These are phyloP conservation scores for Nyssa sinensis DNA, from an alignment of 148 eudicot species.

Conservation along the genomic window DNA sequence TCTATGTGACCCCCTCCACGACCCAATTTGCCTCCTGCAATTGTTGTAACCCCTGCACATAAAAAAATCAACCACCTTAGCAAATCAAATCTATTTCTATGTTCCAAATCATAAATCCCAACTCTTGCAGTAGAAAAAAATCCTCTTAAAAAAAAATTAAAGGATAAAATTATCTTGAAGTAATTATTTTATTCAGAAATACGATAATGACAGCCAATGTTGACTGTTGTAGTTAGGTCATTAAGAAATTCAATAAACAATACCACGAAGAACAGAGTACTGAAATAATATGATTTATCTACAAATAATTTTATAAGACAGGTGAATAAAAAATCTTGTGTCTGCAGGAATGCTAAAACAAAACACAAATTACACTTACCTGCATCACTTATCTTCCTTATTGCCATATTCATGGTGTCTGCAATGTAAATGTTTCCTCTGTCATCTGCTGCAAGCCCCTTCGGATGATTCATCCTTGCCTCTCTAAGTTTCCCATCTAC, in stretches of 20 bases:
- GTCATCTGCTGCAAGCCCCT: slow-evolving; percentile 88
- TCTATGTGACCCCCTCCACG: slow-evolving; percentile 91
- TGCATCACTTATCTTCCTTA: slow-evolving; percentile 90
- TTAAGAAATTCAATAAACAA: neutral
- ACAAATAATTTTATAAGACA: neutral
- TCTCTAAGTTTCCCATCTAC: slow-evolving; percentile 84
- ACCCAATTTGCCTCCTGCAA: slow-evolving; percentile 90
- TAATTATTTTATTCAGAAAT: neutral
- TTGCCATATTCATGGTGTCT: slow-evolving; percentile 84
- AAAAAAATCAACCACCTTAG: slow-evolving; percentile 14
- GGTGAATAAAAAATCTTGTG: neutral
- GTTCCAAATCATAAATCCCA: neutral
- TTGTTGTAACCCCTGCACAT: slow-evolving; percentile 76
- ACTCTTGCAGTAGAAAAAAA: neutral
- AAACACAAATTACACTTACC: slow-evolving; percentile 33
- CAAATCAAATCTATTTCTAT: neutral
- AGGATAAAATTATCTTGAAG: neutral
- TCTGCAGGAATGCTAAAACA: neutral
- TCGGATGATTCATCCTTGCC: slow-evolving; percentile 91
- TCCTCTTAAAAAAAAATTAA: slow-evolving; percentile 8
- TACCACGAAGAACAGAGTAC: neutral
- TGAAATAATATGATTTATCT: neutral
- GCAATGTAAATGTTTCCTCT: slow-evolving; percentile 94
- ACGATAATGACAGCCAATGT: neutral
- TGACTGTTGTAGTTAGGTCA: neutral